Base-by-base conservation (phyloP, 257 asterid genomes). In the Solanum virginianum region DNA sequence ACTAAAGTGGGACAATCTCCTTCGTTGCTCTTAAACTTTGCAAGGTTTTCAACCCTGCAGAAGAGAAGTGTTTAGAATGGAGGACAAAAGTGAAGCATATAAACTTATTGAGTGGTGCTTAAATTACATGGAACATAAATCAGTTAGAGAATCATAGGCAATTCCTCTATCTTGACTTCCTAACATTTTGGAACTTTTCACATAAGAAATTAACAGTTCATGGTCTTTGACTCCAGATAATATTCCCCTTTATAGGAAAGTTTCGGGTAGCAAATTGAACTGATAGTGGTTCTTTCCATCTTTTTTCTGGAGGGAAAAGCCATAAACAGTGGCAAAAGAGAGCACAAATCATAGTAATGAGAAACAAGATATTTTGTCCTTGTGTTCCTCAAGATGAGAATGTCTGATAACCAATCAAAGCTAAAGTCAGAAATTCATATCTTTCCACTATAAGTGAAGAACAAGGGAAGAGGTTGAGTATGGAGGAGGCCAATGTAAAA, bases 1-100 rank as follows among this genome's bases (percentile, higher is more conserved):
- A 97, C 99, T 91, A 97, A 90, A 10, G 99, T 95, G 51, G 98
- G 99, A 88, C 98, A 95, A 88, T 97, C 99, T 62, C 98, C 98
- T 85, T 95, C 98, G 53, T 95, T 87, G 90, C 92, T 90, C 92
- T 93, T 97, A 83, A 97, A 95, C 90, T 89, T 94, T 69, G 89
- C 93, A 80, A 97, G 94, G 90, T 97, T 97, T 81, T 90, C 91
- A 70, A 97, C 93, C 92, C 98, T 96, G 87, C 71, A 84, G 60
- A 82, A 85, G 26, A 86, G 20, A 85, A 59, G 72, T 49, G 43
- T 82, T 54, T 66, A 13, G 68, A 84, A 79, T 83, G 81, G 53
- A 82, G 41, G 83, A 71, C 65, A 49, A 63, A 41, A 79, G 63
- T 39, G 72, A 81, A 86, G 56, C 20, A 80, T 47, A 55, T 80